These are phyloP conservation scores for Sugiyamaella grinbergsii DNA, from an alignment of 1,139 yeast genomes.

Conservation along the genomic window DNA sequence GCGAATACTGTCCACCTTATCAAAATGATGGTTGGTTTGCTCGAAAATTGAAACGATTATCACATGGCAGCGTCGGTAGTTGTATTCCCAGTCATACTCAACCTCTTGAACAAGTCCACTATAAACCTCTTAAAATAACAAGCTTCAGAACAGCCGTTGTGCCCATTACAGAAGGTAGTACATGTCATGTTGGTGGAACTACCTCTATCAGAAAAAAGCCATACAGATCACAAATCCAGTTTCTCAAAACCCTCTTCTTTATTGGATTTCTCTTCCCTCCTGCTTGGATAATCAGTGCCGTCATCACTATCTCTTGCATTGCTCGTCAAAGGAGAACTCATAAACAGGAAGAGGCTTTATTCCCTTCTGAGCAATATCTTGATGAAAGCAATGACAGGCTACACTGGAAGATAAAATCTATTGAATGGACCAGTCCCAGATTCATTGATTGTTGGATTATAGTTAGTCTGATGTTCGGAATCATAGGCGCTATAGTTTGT, in stretches of 20 bases:
- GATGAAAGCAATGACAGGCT: conserved; percentile 2
- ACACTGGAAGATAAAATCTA: background rate
- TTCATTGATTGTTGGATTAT: conserved; percentile 13
- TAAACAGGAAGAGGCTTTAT: conserved; percentile 6
- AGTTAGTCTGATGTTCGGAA: conserved; percentile 5
- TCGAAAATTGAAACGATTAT: background rate
- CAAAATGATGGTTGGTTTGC: background rate
- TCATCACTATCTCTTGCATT: background rate
- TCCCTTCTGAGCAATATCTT: conserved; percentile 2
- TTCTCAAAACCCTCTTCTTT: conserved; percentile 11
- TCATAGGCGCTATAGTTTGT: conserved; percentile 8
- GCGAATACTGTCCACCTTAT: background rate
- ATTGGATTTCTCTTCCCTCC: conserved; percentile 25
- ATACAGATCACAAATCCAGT: conserved; percentile 1
- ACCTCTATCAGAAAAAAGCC: background rate
- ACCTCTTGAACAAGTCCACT: background rate
- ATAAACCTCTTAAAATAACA: background rate
- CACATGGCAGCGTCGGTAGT: background rate
- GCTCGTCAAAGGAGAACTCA: conserved; percentile 3
- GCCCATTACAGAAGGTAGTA: background rate
- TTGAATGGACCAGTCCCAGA: conserved; percentile 14
- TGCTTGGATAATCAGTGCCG: conserved; percentile 25
- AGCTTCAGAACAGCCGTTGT: conserved; percentile 2
- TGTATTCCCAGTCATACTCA: background rate
- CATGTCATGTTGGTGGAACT: background rate